Base-by-base conservation (phyloP, 257 asterid genomes). In the Paulownia fortunei region DNA sequence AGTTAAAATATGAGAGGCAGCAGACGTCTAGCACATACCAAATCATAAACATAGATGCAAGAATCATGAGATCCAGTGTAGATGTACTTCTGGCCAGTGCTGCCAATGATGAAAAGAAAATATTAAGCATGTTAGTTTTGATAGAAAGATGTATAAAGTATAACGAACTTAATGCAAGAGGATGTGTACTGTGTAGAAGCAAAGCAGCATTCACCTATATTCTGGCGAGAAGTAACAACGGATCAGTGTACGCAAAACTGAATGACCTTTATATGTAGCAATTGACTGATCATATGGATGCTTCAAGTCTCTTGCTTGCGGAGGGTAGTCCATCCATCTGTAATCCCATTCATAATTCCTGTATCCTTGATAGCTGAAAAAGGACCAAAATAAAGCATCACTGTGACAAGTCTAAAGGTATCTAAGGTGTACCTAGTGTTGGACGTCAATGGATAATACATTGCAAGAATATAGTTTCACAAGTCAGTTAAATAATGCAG, bases 201-300 rank as follows among this genome's bases (percentile, higher is more conserved):
- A 15, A 51, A 16, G 62, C 27, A 55, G 64, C 72, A 79, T 83
- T 81, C 54, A 89, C 98, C 98, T 92, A 66, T 87, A 82, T 42
- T 86, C 96, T 0, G 98, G 98, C 24, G 98, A 94, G 89, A 94
- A 92, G 89, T 92, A 92, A 78, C 97, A 94, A 39, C 97, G 94
- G 63, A 94, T 90, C 21, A 94, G 85, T 61, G 97, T 94, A 55
- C 97, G 94, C 75, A 92, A 83, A 63, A 94, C 97, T 15, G 94
- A 88, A 68, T 94, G 98, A 47, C 98, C 97, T 85, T 79, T 88
- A 80, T 88, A 94, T 21, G 97, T 89, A 65, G 93, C 81, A 54
- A 94, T 80, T 4, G 98, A 94, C 44, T 86, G 96, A 83, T 94
- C 98, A 19, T 76, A 67, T 1, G 97, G 97, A 79, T 92, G 98